phyloP scores from a whole-genome alignment of 495 filamentous ascomycete genomes.

The Lichenothelia convexa region DNA sequence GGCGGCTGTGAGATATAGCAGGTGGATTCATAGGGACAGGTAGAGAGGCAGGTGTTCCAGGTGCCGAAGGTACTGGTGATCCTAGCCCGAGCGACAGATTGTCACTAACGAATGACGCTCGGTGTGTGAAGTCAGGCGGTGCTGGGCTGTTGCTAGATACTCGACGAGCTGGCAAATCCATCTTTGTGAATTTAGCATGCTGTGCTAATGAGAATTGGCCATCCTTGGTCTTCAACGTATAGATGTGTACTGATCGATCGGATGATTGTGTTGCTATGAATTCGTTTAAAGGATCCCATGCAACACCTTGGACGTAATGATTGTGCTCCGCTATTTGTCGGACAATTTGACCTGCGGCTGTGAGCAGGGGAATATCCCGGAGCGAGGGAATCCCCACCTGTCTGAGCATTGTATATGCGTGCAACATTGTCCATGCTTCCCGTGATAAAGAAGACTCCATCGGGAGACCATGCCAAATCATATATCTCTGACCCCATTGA shows the following conservation, averaged over 20 bases:
- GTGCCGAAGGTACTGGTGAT: slow-evolving; percentile 78
- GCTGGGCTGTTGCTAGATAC: slow-evolving; percentile 88
- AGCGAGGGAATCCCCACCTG: slow-evolving; percentile 59
- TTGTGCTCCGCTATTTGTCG: slow-evolving; percentile 97
- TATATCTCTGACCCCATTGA: slow-evolving; percentile 84
- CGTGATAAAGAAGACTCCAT: slow-evolving; percentile 90
- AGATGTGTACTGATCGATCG: slow-evolving; percentile 93
- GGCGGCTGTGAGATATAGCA: slow-evolving; percentile 70
- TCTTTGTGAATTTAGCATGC: slow-evolving; percentile 58
- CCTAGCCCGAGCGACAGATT: slow-evolving; percentile 40
- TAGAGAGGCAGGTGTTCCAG: slow-evolving; percentile 81
- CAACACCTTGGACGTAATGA: slow-evolving; percentile 96
- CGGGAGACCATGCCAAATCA: slow-evolving; percentile 94
- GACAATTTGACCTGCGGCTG: slow-evolving; percentile 54
- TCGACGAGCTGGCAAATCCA: slow-evolving; percentile 77
- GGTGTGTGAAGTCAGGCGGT: slow-evolving; percentile 52
- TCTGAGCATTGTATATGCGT: slow-evolving; percentile 87
- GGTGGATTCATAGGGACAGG: slow-evolving; percentile 96
- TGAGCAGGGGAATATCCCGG: no score
- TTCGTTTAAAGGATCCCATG: slow-evolving; percentile 97
- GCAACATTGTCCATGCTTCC: slow-evolving; percentile 99
- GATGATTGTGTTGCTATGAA: slow-evolving; percentile 97
- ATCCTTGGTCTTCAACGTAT: slow-evolving; percentile 88
- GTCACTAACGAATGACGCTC: slow-evolving; percentile 39
- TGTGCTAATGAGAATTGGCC: slow-evolving; percentile 80